Conservation (phyloP, 2,329 filamentous ascomycete genomes). For the Botrytis galanthina region DNA sequence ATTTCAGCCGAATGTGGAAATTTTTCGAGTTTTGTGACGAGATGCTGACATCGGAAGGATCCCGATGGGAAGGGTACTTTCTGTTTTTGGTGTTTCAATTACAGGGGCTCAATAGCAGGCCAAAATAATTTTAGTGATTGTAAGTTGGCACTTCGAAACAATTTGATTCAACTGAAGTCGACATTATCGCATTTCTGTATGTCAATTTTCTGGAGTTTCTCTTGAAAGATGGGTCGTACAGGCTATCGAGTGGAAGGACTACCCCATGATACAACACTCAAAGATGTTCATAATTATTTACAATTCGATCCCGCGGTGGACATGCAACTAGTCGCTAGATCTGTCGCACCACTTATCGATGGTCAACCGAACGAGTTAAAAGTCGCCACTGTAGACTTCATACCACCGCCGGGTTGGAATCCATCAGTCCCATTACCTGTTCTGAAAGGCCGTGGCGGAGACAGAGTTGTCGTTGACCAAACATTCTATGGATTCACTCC, state of each 20-base stretch:
- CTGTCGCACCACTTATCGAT: conserved; percentile 15
- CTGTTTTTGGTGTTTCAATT: background rate
- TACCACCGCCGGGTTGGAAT: conserved; percentile 15
- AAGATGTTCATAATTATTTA: conserved; percentile 14
- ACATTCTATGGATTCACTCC: conserved; percentile 21
- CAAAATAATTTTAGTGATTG: background rate
- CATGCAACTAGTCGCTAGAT: conserved; percentile 14
- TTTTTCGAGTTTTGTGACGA: background rate
- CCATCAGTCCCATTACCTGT: conserved; percentile 5
- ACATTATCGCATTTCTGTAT: background rate
- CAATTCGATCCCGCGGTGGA: conserved; percentile 6
- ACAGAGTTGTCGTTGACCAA: conserved; percentile 19
- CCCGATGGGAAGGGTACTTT: background rate
- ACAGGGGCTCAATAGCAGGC: background rate
- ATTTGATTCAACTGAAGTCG: background rate
- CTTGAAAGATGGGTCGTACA: conserved; percentile 12
- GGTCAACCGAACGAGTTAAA: conserved; percentile 3
- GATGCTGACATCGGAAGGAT: conserved; percentile 11
- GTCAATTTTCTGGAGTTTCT: background rate
- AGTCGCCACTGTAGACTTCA: conserved; percentile 19
- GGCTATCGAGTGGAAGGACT: conserved; percentile 19
- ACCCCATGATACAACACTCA: conserved; percentile 12
- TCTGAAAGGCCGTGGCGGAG: conserved; percentile 5
- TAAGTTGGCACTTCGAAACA: background rate
- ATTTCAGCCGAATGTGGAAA: background rate